Base-by-base conservation (phyloP, 2,329 filamentous ascomycete species). In the Colletotrichum salicis region DNA sequence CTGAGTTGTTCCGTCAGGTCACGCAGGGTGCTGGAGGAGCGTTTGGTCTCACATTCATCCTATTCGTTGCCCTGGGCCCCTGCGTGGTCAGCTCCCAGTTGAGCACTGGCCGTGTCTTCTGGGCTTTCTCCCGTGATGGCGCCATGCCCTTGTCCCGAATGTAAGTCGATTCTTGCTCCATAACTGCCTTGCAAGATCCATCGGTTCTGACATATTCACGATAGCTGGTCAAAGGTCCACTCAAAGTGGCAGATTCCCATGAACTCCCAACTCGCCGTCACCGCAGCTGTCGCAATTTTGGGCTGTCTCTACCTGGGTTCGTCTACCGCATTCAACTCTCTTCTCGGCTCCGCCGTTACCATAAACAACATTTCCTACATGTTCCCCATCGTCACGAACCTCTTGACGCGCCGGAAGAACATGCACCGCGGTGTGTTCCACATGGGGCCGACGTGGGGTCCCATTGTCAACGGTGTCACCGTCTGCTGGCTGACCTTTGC, bases 331-430 rank as follows among this genome's bases (percentile, higher is more conserved):
- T 85, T 85, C 76, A 85, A 84, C 75, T 80, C 81, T n/a, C 78
- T 83, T 11, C 76, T 83, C 2, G 79, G 80, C 8, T 80, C 79
- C 24, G 79, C 79, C 24, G 78, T 83, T 33, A 85, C 83, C 15
- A 82, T 85, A 57, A 84, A 84, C 71, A 84, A 85, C 65, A 78
- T 85, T 13, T 83, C 84, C 0, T 86, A 85, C 73, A 76, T 84
- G 55, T 78, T 86, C 19, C 84, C 84, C 0, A 84, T 88, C 45
- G 58, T 83, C 4, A 84, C 84, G 1, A 86, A 86, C 64, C 77
- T 83, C 31, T 76, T 84, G 12, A 81, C 80, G 15, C 77, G 82
- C 1, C 80, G 83, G 10, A 77, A 76, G 67, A 82, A 83, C 72
- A 81, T 84, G 75, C 79, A 80, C 55, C 78, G 76, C n/a, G 83